A percentile compares a stretch with the other conserved stretches of the same genome.
Conservation (phyloP, 192 early-diverging fungal species). For the Coemansia sp. region DNA sequence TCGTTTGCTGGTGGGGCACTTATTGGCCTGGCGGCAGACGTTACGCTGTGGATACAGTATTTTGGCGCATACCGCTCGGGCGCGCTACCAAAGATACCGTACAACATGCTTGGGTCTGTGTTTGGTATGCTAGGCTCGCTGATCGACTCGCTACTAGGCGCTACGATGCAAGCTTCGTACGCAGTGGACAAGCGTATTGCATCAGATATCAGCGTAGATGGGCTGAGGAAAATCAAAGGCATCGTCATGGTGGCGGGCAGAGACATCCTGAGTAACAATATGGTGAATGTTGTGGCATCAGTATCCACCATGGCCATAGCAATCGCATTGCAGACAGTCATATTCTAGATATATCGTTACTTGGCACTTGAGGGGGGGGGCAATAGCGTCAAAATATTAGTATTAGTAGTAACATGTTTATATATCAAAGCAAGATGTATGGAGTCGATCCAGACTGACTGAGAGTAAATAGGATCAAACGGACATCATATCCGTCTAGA, state of each 20-base stretch:
- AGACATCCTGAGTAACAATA: conserved; percentile 80
- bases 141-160: conserved; percentile 82
- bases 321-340: not conserved
- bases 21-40: conserved; percentile 63
- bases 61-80: conserved; percentile 33
- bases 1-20: conserved; percentile 73
- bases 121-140: conserved; percentile 77
- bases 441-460: not conserved
- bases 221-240: conserved; percentile 49
- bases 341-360: conserved; percentile 2
- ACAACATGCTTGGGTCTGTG: conserved; percentile 58
- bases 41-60: conserved; percentile 57
- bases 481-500: not conserved
- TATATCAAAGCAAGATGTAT: not conserved
- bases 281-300: conserved; percentile 51
- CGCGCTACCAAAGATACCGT: conserved; percentile 33
- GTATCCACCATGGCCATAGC: conserved; percentile 27
- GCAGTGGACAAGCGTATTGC: conserved; percentile 50
- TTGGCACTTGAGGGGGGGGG: not conserved
- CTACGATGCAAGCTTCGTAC: conserved; percentile 74
- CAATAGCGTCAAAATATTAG: not conserved
- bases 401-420: not conserved
- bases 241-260: conserved; percentile 62
- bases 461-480: not conserved
- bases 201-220: conserved; percentile 58